Evolutionary conservation across 768 basidiomycete genomes (phyloP).

Genomic region (Kwoniella bestiolae): DNA sequence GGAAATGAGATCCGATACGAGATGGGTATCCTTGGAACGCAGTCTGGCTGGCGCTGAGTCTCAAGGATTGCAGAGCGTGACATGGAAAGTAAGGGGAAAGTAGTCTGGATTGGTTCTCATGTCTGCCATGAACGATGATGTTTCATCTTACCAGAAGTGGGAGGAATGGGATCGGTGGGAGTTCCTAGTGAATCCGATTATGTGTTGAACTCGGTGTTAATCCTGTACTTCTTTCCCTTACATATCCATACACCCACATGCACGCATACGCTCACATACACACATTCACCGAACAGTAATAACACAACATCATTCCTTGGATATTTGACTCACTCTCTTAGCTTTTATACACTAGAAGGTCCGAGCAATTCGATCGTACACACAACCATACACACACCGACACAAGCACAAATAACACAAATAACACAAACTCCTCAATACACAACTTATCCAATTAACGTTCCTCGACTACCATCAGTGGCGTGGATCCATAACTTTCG

Average conservation of each 20-base stretch:
- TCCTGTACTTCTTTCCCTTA: background rate
- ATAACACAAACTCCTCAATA: background rate
- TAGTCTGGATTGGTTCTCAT: background rate
- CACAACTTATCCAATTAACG: constrained; percentile 1
- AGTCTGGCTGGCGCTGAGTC: background rate
- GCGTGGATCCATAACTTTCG: background rate
- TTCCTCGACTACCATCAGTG: constrained; percentile 8
- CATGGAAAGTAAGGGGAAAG: background rate
- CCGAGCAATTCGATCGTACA: background rate
- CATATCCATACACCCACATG: background rate
- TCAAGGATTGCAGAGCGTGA: background rate
- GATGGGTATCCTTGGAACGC: background rate
- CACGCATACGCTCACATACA: background rate
- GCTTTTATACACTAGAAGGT: background rate
- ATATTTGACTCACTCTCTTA: background rate
- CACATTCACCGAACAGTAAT: background rate
- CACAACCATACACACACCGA: background rate
- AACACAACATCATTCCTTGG: background rate
- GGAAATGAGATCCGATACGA: background rate
- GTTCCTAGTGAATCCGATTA: background rate
- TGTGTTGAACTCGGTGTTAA: background rate
- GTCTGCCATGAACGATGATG: background rate
- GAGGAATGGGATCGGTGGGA: background rate
- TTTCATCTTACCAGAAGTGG: background rate
- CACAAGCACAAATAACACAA: background rate